Evolutionary conservation across 352 stramenopile species (phyloP).

Genomic region (Heterotrichella gracilis): DNA sequence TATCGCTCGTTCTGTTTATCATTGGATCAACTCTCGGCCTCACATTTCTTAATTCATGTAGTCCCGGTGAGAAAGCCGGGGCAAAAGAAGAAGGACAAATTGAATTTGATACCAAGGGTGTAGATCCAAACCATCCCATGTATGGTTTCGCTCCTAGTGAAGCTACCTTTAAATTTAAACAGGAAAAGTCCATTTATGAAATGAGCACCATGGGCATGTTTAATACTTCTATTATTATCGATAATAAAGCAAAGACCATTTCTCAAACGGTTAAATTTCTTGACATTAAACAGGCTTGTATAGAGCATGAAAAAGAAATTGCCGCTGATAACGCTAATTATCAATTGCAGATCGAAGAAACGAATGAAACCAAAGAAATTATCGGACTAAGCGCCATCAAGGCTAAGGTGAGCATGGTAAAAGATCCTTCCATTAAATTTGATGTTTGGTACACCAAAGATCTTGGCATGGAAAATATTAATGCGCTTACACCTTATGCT

Average conservation of each 20-base stretch:
- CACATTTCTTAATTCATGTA: background rate
- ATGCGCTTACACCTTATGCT: background rate
- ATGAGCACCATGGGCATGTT: background rate
- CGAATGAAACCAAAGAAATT: constrained; percentile 1
- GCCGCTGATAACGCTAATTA: background rate
- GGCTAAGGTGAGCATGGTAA: background rate
- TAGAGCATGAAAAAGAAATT: background rate
- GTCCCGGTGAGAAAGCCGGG: background rate
- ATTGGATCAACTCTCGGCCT: no score
- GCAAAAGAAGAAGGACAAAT: background rate
- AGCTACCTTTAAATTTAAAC: background rate
- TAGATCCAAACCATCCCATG: background rate
- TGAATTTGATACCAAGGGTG: constrained; percentile 1
- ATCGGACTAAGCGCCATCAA: background rate
- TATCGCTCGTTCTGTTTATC: no score
- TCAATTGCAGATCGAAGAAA: background rate
- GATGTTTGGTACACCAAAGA: background rate
- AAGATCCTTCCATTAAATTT: background rate
- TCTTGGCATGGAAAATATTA: background rate
- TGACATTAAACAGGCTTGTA: background rate
- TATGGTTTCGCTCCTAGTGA: background rate
- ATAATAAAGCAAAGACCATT: constrained; percentile 2
- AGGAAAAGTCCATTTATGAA: background rate
- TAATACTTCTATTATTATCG: background rate
- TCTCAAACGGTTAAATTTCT: background rate